Conservation (phyloP, 2,329 filamentous ascomycete species). For the Verticillium dahliae region DNA sequence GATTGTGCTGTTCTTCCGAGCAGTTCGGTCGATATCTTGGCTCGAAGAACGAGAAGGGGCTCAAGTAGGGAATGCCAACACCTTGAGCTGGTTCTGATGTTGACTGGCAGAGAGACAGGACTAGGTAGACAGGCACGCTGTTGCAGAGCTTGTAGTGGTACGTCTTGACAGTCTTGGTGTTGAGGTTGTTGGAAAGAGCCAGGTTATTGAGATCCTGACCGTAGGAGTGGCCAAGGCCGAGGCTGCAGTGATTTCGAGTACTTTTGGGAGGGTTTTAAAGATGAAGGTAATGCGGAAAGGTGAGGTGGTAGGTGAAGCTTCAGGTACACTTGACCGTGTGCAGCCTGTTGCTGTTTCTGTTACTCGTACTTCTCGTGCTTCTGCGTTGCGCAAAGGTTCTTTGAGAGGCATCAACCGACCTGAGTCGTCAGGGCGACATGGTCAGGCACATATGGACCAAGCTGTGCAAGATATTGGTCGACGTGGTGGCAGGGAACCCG, state of each 20-base stretch:
- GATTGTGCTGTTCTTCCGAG: background rate
- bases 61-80: too few species aligned
- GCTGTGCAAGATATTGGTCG: background rate
- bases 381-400: background rate
- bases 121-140: too few species aligned
- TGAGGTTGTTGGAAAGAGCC: background rate
- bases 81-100: too few species aligned
- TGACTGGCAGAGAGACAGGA: too few species aligned
- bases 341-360: background rate
- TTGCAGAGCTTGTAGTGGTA: too few species aligned
- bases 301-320: background rate
- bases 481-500: background rate
- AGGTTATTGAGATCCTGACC: background rate
- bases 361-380: too few species aligned
- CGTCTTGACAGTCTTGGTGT: too few species aligned
- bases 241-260: background rate
- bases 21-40: background rate
- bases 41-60: background rate
- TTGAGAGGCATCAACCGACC: background rate
- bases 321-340: background rate
- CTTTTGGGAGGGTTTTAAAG: background rate
- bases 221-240: background rate
- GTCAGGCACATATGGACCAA: background rate
- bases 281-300: background rate
- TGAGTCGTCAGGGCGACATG: background rate